Evolutionary conservation across 108 stramenopile genomes (phyloP).

Genomic region (Cyclotella baltica): DNA sequence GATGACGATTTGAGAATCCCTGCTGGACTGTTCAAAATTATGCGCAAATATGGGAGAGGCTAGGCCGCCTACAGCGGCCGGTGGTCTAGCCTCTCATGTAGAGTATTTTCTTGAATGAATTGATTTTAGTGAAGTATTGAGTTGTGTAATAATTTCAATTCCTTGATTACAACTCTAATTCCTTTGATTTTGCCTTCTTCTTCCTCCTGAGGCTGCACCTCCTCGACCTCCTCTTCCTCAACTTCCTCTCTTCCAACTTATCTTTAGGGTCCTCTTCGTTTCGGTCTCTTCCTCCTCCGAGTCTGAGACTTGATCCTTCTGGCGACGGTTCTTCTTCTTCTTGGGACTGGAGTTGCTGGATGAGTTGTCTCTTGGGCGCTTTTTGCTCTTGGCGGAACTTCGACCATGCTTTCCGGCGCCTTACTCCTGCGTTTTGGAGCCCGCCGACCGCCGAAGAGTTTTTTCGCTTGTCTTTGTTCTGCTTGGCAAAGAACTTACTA

Average conservation of each 20-base stretch:
- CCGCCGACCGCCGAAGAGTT: conserved; percentile 8
- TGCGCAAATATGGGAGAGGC: too few species aligned
- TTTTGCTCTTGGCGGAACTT: conserved; percentile 1
- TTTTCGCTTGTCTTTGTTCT: not conserved
- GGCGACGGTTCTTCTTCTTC: too few species aligned
- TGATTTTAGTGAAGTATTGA: not conserved
- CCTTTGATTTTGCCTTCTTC: not conserved
- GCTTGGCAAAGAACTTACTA: not conserved
- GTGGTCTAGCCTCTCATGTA: too few species aligned
- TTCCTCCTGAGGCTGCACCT: conserved; percentile 8
- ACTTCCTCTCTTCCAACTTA: not conserved
- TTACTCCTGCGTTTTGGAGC: not conserved
- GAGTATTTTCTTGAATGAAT: too few species aligned
- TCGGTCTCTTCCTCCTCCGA: not conserved
- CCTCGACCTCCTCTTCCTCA: not conserved
- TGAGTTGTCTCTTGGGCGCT: not conserved
- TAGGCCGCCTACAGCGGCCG: too few species aligned
- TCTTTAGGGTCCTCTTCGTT: not conserved
- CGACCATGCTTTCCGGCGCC: not conserved
- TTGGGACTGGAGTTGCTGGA: too few species aligned
- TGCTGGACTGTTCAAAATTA: too few species aligned
- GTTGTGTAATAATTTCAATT: not conserved
- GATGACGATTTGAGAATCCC: too few species aligned
- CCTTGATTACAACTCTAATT: not conserved
- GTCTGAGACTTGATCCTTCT: not conserved